phyloP scores from a whole-genome alignment of 2,329 filamentous ascomycete genomes.

The Hawksworthiomyces lignivorus region DNA sequence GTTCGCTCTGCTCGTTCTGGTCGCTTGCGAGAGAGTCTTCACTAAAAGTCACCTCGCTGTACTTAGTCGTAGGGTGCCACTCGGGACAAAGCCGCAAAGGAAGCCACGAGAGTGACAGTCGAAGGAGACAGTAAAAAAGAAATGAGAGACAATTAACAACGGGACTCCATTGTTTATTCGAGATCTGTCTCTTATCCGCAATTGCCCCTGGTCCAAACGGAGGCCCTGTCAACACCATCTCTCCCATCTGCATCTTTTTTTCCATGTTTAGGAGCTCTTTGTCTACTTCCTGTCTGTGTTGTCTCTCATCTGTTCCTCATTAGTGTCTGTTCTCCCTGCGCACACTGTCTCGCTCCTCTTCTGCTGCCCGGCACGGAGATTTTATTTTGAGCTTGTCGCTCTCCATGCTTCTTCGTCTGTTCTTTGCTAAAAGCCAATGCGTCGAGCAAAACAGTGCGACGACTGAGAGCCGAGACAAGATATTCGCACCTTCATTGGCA shows the following conservation, averaged over 20 bases:
- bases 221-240: conserved; percentile 5
- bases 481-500: too few relatives aligned
- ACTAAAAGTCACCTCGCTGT: too few relatives aligned
- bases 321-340: neutral
- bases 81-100: too few relatives aligned
- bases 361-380: too few relatives aligned
- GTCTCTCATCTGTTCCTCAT: neutral
- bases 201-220: conserved; percentile 1
- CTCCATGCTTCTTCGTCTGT: too few relatives aligned
- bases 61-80: too few relatives aligned
- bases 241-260: neutral
- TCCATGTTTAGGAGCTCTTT: neutral
- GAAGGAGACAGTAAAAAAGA: neutral
- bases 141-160: neutral
- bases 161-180: neutral
- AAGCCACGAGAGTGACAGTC: neutral
- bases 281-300: neutral
- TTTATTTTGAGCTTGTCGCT: too few relatives aligned
- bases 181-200: neutral
- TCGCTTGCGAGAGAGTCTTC: too few relatives aligned
- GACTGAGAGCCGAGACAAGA: too few relatives aligned
- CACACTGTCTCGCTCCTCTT: too few relatives aligned
- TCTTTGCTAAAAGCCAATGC: too few relatives aligned
- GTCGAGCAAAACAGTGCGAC: too few relatives aligned
- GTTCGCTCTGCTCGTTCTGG: neutral